phyloP scores from a whole-genome alignment of 1,284 basidiomycete species.

The Ustilago tritici region DNA sequence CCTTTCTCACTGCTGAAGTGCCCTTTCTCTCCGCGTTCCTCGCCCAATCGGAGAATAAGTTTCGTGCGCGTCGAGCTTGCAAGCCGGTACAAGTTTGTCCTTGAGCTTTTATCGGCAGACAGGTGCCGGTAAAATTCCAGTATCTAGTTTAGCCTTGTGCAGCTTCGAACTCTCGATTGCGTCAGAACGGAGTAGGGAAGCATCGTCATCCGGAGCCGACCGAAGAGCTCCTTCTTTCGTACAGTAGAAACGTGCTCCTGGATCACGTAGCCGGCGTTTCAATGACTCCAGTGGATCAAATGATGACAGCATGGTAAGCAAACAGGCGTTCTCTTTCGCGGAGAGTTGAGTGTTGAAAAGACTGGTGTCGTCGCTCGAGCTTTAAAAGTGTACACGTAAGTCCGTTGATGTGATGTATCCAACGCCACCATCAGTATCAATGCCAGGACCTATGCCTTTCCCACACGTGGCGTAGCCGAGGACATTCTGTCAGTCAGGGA shows the following conservation, averaged over 20 bases:
- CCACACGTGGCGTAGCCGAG: conserved; percentile 26
- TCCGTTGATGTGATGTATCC: background rate
- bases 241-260: background rate
- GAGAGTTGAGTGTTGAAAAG: background rate
- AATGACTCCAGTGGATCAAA: background rate
- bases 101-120: background rate
- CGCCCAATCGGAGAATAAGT: conserved; percentile 28
- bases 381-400: background rate
- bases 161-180: background rate
- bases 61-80: conserved; percentile 5
- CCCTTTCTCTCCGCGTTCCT: conserved; percentile 4
- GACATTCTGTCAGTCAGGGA: conserved; percentile 2
- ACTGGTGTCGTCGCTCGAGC: background rate
- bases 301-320: background rate
- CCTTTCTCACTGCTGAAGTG: conserved; percentile 1
- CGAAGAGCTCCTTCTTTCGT: background rate
- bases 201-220: conserved; percentile 5
- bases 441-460: conserved; percentile 10
- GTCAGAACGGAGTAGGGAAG: background rate
- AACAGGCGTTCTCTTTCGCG: background rate
- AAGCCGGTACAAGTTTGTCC: background rate
- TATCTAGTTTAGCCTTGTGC: background rate
- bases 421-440: background rate
- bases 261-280: background rate
- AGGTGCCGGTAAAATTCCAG: conserved; percentile 2